Percentiles rank a stretch among this genome's conserved stretches.
Conservation (phyloP, 345 rosid species). For the Pistacia vera region DNA sequence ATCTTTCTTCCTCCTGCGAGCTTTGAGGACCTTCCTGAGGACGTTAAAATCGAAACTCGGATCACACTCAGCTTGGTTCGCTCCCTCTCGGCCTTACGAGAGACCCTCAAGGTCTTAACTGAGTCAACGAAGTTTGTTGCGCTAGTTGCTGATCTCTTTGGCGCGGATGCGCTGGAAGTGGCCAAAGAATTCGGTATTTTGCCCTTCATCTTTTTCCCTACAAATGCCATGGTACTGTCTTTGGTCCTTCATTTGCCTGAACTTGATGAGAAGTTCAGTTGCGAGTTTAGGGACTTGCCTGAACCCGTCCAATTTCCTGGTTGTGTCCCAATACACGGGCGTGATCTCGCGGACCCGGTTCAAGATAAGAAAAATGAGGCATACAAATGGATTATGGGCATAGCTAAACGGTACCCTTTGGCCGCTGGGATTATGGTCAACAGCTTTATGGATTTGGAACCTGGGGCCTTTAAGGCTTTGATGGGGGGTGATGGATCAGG, state of each 20-base stretch:
- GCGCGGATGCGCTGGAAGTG: conserved; percentile 17
- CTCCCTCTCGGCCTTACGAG: conserved; percentile 21
- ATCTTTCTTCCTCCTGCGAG: conserved; percentile 35
- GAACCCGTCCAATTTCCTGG: conserved; percentile 37
- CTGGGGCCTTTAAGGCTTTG: conserved; percentile 29
- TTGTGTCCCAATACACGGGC: conserved; percentile 29
- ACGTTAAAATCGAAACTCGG: conserved; percentile 20
- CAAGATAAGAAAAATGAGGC: conserved; percentile 26
- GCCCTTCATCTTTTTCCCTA: conserved; percentile 21
- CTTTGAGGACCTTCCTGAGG: conserved; percentile 28
- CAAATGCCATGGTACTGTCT: conserved; percentile 24
- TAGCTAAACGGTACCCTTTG: neutral
- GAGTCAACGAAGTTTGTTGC: conserved; percentile 17
- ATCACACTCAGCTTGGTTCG: conserved; percentile 11
- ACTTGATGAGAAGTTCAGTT: conserved; percentile 22
- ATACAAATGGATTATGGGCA: conserved; percentile 20
- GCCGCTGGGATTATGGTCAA: conserved; percentile 39
- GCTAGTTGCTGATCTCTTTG: conserved; percentile 33
- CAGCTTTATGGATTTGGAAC: conserved; percentile 33
- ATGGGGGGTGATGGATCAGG: conserved; percentile 11
- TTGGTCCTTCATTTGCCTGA: conserved; percentile 18
- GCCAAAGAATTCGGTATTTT: conserved; percentile 22
- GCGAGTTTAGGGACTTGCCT: conserved; percentile 31
- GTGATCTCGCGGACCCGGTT: conserved; percentile 25
- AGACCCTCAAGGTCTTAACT: conserved; percentile 2